Evolutionary conservation across 306 rosid species (phyloP).

Genomic region (Fragaria ananassa): DNA sequence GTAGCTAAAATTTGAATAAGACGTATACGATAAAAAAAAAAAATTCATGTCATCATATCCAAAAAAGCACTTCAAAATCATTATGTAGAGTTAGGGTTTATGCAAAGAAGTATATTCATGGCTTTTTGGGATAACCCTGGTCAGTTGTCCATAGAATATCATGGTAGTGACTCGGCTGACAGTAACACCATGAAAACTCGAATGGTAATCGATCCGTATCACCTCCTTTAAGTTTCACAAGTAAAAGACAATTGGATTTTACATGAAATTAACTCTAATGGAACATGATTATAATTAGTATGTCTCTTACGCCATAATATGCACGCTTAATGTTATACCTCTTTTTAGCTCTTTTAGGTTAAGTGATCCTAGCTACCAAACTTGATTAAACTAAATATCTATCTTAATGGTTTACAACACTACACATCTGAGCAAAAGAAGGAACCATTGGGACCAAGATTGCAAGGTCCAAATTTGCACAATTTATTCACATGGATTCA

Average conservation of each 20-base stretch:
- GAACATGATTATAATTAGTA: not conserved
- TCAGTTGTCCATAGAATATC: no score
- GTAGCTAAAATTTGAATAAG: no score
- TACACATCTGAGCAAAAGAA: not conserved
- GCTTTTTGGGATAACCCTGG: no score
- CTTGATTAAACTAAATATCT: not conserved
- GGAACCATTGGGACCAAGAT: not conserved
- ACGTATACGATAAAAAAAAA: no score
- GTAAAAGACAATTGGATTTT: not conserved
- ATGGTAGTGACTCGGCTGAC: no score
- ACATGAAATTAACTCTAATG: not conserved
- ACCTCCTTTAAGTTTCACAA: not conserved
- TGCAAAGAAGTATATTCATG: no score
- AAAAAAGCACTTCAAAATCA: no score
- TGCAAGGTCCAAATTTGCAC: not conserved
- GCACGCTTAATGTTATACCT: not conserved
- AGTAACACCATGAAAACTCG: no score
- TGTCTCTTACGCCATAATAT: not conserved
- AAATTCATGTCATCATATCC: no score
- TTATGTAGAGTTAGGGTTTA: no score
- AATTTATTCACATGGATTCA: not conserved
- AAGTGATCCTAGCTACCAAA: not conserved
- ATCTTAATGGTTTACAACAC: not conserved
- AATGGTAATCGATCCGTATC: no score
- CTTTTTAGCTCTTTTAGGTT: not conserved